Conservation (phyloP, 1,139 yeast genomes). For the Debaryomyces udenii region DNA sequence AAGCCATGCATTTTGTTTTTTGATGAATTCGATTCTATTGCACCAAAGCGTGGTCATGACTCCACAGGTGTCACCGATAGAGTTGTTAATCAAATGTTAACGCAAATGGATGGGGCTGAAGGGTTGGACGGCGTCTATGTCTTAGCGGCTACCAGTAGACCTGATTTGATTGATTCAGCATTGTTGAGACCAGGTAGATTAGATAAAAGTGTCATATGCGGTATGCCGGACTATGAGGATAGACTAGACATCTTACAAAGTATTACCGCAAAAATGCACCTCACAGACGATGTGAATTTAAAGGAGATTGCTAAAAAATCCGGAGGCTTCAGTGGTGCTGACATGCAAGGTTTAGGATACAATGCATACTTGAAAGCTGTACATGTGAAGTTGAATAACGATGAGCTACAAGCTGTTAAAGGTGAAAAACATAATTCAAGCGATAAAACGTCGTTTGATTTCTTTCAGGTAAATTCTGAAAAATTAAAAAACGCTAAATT, state of each 20-base stretch:
- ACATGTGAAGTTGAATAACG: conserved; percentile 66
- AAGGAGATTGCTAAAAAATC: conserved; percentile 60
- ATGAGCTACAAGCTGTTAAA: conserved; percentile 30
- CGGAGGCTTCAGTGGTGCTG: conserved; percentile 91
- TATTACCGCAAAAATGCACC: conserved; percentile 59
- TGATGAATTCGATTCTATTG: conserved; percentile 96
- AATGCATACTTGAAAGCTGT: conserved; percentile 92
- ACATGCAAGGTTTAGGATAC: conserved; percentile 87
- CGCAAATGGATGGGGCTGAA: conserved; percentile 99
- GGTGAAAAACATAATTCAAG: conserved; percentile 17
- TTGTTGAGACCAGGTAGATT: conserved; percentile 92
- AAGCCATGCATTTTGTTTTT: conserved; percentile 93
- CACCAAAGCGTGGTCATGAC: conserved; percentile 98
- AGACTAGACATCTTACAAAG: conserved; percentile 72
- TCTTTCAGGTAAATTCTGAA: conserved; percentile 38
- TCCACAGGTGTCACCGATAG: conserved; percentile 98
- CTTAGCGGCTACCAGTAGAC: conserved; percentile 93
- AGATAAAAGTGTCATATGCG: conserved; percentile 90
- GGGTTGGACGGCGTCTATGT: conserved; percentile 97
- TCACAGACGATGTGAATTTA: conserved; percentile 55
- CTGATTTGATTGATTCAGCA: conserved; percentile 94
- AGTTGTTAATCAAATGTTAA: conserved; percentile 93
- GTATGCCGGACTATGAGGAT: conserved; percentile 74
- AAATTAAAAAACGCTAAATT: conserved; percentile 34
- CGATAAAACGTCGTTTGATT: conserved; percentile 30